Base-by-base conservation (phyloP, 495 filamentous ascomycete species). In the Staphylotrichum longicolle region DNA sequence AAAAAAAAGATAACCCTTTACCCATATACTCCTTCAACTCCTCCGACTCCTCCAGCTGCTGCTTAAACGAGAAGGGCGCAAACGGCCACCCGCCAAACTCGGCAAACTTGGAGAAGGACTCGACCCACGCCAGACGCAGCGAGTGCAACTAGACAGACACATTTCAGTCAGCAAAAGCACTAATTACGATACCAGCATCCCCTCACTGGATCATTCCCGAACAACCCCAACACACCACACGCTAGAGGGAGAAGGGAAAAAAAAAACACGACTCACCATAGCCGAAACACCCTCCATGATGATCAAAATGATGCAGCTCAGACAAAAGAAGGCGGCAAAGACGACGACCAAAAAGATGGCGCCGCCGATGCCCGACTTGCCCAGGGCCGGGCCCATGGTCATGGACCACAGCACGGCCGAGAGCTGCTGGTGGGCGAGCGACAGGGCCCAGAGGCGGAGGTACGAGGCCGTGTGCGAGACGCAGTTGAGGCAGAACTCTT, bases 71-170 rank as follows among this genome's bases (percentile, higher is more conserved):
- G 74, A 98, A 98, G 8, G 94, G 94, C 67, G 88, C 80, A 77
- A 99, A 98, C 42, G 92, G 80, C 71, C 94, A 82, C 47, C 94
- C 94, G 57, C 92, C 92, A 63, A 96, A 96, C 72, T 97, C 88
- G 78, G 97, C 96, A 80, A 97, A 96, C 77, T 98, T 98, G 77
- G 91, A 94, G 86, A 98, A 97, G n/a, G 94, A 92, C 74, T 99
- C 94, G 60, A 99, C 94, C 94, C 94, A 99, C 70, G 97, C 95
- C 60, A 99, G 83, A 80, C 94, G 85, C 65, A 99, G 81, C 62
- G 89, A 91, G 76, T 98, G 95, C 79, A 96, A 83, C 77, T 78
- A 34, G 34, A 7, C 20, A 62, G 34, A n/a, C 2, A 44, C 20
- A 27, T 27, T 27, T 27, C 20, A 27, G 20, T 27, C 20, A 27